A percentile compares a stretch with the other conserved stretches of the same genome.
Conservation (phyloP, 768 basidiomycete species). For the Rhizopogon vesiculosus region DNA sequence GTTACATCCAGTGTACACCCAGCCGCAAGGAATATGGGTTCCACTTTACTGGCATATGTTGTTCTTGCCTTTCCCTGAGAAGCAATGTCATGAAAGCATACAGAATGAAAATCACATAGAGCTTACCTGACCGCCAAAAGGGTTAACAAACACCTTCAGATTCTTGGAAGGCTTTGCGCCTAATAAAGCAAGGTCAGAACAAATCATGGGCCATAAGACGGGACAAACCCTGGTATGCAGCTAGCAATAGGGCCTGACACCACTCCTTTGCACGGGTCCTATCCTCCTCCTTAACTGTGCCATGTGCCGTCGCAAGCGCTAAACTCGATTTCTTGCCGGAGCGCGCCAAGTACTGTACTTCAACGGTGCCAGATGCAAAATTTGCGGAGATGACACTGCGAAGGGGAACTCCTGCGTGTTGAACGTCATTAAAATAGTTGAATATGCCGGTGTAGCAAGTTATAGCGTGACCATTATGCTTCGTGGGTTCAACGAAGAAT, state of each 20-base stretch:
- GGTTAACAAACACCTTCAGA: slow-evolving; percentile 75
- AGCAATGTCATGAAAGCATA: slow-evolving; percentile 1
- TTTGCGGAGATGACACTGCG: slow-evolving; percentile 54
- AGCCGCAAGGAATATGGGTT: slow-evolving; percentile 70
- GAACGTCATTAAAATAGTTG: neutral
- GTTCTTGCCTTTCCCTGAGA: slow-evolving; percentile 55
- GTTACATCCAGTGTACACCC: slow-evolving; percentile 57
- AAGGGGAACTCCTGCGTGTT: slow-evolving; percentile 29
- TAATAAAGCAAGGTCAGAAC: slow-evolving; percentile 11
- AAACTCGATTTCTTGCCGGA: slow-evolving; percentile 35
- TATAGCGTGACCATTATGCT: neutral
- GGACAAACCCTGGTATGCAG: slow-evolving; percentile 54
- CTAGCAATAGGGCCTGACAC: slow-evolving; percentile 47
- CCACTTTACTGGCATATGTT: slow-evolving; percentile 52
- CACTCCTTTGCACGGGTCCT: slow-evolving; percentile 39
- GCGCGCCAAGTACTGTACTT: slow-evolving; percentile 49
- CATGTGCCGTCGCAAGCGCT: slow-evolving; percentile 34
- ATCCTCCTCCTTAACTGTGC: slow-evolving; percentile 34
- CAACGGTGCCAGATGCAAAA: slow-evolving; percentile 31
- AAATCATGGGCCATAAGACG: neutral
- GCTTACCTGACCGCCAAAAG: slow-evolving; percentile 71
- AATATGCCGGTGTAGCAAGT: slow-evolving; percentile 8
- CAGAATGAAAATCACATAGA: neutral
- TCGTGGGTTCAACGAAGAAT: slow-evolving; percentile 21
- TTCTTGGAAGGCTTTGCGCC: slow-evolving; percentile 52